Conservation (phyloP, 2,329 filamentous ascomycete genomes). For the Colletotrichum costaricense region DNA sequence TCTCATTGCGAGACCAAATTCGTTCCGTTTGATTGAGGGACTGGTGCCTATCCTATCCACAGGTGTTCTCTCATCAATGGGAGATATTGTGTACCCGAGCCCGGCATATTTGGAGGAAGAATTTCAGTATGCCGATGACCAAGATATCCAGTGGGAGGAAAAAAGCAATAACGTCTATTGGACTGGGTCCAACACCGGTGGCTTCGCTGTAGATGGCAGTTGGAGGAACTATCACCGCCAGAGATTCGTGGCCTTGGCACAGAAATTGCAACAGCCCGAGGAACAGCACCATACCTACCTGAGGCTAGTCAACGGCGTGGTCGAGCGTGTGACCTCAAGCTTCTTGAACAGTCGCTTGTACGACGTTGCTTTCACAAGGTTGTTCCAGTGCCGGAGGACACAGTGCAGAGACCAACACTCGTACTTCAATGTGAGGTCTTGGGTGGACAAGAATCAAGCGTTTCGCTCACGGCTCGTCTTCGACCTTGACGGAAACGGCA, state of each 20-base stretch:
- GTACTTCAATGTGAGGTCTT: constrained; percentile 45
- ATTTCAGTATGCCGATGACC: constrained; percentile 51
- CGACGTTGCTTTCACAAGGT: constrained; percentile 56
- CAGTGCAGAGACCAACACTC: constrained; percentile 49
- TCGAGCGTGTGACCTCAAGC: constrained; percentile 38
- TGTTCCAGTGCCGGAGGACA: constrained; percentile 56
- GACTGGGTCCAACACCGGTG: constrained; percentile 67
- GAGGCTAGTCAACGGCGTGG: constrained; percentile 31
- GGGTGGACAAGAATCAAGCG: constrained; percentile 48
- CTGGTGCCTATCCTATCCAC: constrained; percentile 59
- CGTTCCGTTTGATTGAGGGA: constrained; percentile 52
- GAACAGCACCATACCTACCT: constrained; percentile 47
- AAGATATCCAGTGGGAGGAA: constrained; percentile 58
- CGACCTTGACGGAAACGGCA: constrained; percentile 67
- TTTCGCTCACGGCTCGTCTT: constrained; percentile 55
- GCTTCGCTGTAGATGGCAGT: constrained; percentile 44
- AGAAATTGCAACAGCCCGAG: constrained; percentile 41
- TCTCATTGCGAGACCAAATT: constrained; percentile 55
- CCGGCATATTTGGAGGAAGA: constrained; percentile 58
- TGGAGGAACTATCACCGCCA: constrained; percentile 62
- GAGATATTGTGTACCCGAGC: constrained; percentile 64
- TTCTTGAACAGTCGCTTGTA: constrained; percentile 53
- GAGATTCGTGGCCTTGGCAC: constrained; percentile 52
- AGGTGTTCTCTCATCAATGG: constrained; percentile 57
- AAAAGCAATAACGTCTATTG: constrained; percentile 67